Percentiles rank a stretch among this genome's conserved stretches.
Conservation (phyloP, 2,329 filamentous ascomycete species). For the Didymella keratinophila region DNA sequence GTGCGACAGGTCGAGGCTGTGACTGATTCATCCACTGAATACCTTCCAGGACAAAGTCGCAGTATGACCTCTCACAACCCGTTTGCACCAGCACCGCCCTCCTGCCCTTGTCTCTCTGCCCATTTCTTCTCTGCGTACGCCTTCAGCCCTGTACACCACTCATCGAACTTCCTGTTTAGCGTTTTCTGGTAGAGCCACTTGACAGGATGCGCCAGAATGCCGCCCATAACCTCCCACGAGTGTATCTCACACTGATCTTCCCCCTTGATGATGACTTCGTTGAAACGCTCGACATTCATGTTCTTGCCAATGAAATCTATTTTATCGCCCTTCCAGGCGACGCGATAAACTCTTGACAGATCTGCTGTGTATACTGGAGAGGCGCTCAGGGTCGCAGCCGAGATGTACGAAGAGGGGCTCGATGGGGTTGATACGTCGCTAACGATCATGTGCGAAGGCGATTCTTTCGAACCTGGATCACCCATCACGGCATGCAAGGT, state of each 20-base stretch:
- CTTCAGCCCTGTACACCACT: conserved; percentile 33
- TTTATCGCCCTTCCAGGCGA: conserved; percentile 31
- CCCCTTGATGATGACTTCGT: conserved; percentile 28
- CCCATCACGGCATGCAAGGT: conserved; percentile 33
- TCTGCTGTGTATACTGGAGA: conserved; percentile 28
- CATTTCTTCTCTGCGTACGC: conserved; percentile 24
- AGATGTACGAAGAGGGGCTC: conserved; percentile 24
- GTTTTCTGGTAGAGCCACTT: conserved; percentile 27
- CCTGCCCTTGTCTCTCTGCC: not conserved
- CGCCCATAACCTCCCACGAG: conserved; percentile 34
- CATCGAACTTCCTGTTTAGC: conserved; percentile 25
- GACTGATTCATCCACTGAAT: not conserved
- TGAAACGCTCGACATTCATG: conserved; percentile 27
- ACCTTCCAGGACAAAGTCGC: not conserved
- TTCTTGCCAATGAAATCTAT: conserved; percentile 23
- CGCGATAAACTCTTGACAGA: conserved; percentile 28
- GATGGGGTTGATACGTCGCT: conserved; percentile 30
- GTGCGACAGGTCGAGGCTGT: too few relatives aligned
- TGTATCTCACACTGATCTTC: conserved; percentile 30
- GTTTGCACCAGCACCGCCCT: not conserved
- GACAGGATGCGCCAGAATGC: conserved; percentile 29
- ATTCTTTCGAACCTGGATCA: conserved; percentile 18
- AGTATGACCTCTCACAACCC: not conserved
- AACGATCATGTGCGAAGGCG: conserved; percentile 25
- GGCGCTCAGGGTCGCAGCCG: conserved; percentile 9